Percentiles rank a stretch among this genome's conserved stretches.
Evolutionary conservation across 805 yeast species (phyloP).

Genomic region (Komagataella kurtzmanii): DNA sequence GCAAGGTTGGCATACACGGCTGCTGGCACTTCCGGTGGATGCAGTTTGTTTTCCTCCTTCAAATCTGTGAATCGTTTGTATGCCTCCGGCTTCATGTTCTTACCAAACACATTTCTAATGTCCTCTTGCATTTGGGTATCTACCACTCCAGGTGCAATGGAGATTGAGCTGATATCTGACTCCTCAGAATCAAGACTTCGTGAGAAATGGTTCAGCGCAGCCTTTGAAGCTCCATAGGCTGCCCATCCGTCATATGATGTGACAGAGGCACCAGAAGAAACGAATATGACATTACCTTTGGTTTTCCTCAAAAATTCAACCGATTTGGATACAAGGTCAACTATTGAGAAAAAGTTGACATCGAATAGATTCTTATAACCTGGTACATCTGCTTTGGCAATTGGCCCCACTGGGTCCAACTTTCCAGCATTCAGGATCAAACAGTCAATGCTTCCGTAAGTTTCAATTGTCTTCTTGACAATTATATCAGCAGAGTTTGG

Average conservation of each 20-base stretch:
- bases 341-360: conserved; percentile 66
- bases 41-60: conserved; percentile 39
- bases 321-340: conserved; percentile 38
- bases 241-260: conserved; percentile 67
- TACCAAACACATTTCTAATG: conserved; percentile 53
- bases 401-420: conserved; percentile 57
- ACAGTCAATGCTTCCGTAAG: conserved; percentile 48
- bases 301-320: conserved; percentile 44
- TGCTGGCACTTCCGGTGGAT: conserved; percentile 66
- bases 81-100: conserved; percentile 46
- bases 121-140: conserved; percentile 80
- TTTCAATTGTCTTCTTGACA: conserved; percentile 28
- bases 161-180: conserved; percentile 37
- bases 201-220: conserved; percentile 75
- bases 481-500: conserved; percentile 20
- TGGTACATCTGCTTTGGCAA: conserved; percentile 35
- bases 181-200: conserved; percentile 59
- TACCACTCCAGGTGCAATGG: conserved; percentile 93
- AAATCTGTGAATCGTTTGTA: conserved; percentile 52
- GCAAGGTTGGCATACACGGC: conserved; percentile 55
- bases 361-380: conserved; percentile 59
- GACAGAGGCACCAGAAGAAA: conserved; percentile 80
- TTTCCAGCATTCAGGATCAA: conserved; percentile 74
- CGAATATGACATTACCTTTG: conserved; percentile 59
- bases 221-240: conserved; percentile 80